Conservation (phyloP, 2,329 filamentous ascomycete genomes). For the Claviceps fusiformis region DNA sequence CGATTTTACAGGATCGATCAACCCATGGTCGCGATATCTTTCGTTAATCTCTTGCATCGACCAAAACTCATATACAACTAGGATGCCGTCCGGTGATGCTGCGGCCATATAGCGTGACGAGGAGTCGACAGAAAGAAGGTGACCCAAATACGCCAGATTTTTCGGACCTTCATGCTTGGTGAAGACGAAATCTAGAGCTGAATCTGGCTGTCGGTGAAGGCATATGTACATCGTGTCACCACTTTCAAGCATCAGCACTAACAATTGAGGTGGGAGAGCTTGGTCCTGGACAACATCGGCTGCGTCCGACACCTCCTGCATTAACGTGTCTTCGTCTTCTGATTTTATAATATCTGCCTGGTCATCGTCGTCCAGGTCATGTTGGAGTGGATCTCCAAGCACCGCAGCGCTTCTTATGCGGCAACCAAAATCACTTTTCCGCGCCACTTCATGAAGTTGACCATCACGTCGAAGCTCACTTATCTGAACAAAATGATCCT, state of each 20-base stretch:
- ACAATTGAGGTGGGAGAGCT: slow-evolving; percentile 58
- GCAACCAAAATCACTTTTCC: slow-evolving; percentile 64
- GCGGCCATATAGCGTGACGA: slow-evolving; percentile 56
- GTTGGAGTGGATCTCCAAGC: slow-evolving; percentile 44
- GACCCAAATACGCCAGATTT: slow-evolving; percentile 44
- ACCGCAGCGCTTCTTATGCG: slow-evolving; percentile 69
- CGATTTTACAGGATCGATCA: slow-evolving; percentile 44
- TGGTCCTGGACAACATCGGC: slow-evolving; percentile 3
- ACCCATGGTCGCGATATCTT: slow-evolving; percentile 31
- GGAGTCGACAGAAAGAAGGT: slow-evolving; percentile 63
- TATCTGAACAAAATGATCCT: slow-evolving; percentile 71
- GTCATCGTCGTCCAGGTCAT: slow-evolving; percentile 19
- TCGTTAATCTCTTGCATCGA: slow-evolving; percentile 34
- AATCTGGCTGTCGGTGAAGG: slow-evolving; percentile 32
- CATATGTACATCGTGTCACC: slow-evolving; percentile 68
- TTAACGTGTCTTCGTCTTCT: slow-evolving; percentile 26
- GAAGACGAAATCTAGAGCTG: slow-evolving; percentile 45
- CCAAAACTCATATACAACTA: slow-evolving; percentile 60
- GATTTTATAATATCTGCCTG: slow-evolving; percentile 19
- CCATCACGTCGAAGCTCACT: slow-evolving; percentile 58
- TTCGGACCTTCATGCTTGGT: slow-evolving; percentile 46
- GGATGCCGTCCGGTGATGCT: slow-evolving; percentile 53
- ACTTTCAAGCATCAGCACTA: slow-evolving; percentile 63
- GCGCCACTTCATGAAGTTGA: slow-evolving; percentile 61
- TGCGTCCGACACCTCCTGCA: slow-evolving; percentile 16